Conservation (phyloP, 2,329 filamentous ascomycete genomes). For the Aspergillus ochraceus region DNA sequence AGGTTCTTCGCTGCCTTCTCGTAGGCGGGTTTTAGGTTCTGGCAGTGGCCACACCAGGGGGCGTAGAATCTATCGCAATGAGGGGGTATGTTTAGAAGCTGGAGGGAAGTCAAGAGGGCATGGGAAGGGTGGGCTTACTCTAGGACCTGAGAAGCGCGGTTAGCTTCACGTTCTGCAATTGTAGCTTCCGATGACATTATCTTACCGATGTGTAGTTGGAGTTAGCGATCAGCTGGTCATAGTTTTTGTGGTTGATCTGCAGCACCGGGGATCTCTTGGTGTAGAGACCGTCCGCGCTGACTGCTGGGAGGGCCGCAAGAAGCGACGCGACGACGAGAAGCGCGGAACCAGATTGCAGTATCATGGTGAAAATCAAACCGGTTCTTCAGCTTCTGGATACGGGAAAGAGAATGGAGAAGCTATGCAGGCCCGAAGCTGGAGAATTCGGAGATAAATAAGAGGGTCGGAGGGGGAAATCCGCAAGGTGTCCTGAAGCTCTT, state of each 20-base stretch:
- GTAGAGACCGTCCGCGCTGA: conserved; percentile 73
- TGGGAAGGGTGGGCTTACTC: conserved; percentile 44
- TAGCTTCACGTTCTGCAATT: conserved; percentile 12
- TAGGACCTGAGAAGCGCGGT: conserved; percentile 45
- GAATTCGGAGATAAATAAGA: conserved; percentile 8
- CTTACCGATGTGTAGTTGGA: conserved; percentile 90
- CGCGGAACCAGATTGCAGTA: conserved; percentile 42
- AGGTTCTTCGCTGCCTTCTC: conserved; percentile 90
- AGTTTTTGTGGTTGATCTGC: conserved; percentile 75
- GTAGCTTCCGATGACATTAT: not conserved
- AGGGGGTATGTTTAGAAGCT: conserved; percentile 34
- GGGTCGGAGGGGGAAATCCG: conserved; percentile 13
- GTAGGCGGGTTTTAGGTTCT: conserved; percentile 92
- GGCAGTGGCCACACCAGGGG: conserved; percentile 96
- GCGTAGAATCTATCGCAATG: conserved; percentile 77
- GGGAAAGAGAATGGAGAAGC: conserved; percentile 1
- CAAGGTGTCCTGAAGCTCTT: conserved; percentile 46
- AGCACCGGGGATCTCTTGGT: conserved; percentile 83
- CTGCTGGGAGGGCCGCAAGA: conserved; percentile 65
- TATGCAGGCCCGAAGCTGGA: conserved; percentile 5
- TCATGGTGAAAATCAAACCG: conserved; percentile 19
- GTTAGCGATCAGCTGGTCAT: conserved; percentile 77
- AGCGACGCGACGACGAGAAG: conserved; percentile 58
- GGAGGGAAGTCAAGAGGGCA: conserved; percentile 14
- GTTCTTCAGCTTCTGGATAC: not conserved